Evolutionary conservation across 1,284 basidiomycete species (phyloP), one percentile per base, ranked within the genome.

Genomic region (Fomitopsis betulina): DNA sequence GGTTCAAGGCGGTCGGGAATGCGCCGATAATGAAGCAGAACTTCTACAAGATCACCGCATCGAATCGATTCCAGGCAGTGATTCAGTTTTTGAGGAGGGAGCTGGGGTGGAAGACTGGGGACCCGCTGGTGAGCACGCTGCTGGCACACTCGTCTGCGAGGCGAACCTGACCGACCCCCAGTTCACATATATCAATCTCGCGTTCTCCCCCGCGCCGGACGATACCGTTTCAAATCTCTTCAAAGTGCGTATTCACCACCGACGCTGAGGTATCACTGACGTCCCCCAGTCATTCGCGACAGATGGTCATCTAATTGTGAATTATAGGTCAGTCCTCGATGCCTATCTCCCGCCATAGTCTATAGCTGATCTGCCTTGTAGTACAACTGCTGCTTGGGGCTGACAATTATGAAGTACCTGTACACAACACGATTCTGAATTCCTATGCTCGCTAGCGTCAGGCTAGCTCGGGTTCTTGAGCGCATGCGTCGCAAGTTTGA

Each of bases 21-120:
- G 96, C 96, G 0, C 96, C 96, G 0, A 96, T 98, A 67, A 97
- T 98, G 95, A 96, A 92, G 76, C 92, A 96, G 77, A 98, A 98
- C 76, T 92, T 96, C 70, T 98, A 95, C 84, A 96, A 96, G 78
- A 96, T 98, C 65, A 96, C 94, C 0, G 92, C 95, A 5, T 90
- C 91, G 51, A 96, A 98, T 73, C 83, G 91, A 56, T 99, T 98
- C 70, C 94, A 97, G 70, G 92, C 94, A 1, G 96, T 98, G 57
- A 96, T 97, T 53, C 89, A 94, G 65, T 98, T 98, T 70, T 71
- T 98, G 72, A 78, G 96, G 58, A 94, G 89, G 68, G 94, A 98
- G 71, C 75, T 98, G 49, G 90, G 89, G 9, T 93, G 91, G 86
- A 96, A 94, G 72, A 78, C 86, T 9, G 84, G 87, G 0, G 96